phyloP scores from a whole-genome alignment of 2,329 filamentous ascomycete species.

The Paraconiothyrium sp. region DNA sequence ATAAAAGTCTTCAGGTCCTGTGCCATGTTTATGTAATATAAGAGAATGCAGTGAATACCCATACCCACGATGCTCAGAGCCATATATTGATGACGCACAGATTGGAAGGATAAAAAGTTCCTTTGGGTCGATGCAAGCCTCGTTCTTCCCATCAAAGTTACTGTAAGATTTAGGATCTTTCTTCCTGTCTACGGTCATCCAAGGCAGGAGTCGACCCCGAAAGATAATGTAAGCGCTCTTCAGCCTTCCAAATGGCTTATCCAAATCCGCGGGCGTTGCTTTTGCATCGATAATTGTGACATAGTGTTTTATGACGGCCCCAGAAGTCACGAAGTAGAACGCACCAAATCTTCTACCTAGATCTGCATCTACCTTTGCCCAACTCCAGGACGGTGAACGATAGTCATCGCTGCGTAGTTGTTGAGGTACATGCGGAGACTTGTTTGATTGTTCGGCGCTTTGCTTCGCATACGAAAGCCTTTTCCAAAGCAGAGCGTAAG shows the following conservation, averaged over 20 bases:
- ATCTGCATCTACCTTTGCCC: neutral
- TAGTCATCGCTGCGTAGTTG: neutral
- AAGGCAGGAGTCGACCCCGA: neutral
- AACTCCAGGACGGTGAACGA: neutral
- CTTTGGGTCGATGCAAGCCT: neutral
- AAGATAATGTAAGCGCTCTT: constrained; percentile 1
- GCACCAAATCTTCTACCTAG: neutral
- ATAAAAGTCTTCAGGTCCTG: neutral
- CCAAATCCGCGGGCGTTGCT: neutral
- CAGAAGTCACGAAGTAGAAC: neutral
- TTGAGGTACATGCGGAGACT: neutral
- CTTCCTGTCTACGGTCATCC: neutral
- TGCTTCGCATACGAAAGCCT: neutral
- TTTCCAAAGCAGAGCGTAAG: neutral
- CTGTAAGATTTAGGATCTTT: neutral
- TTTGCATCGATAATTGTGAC: neutral
- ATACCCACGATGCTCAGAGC: no score
- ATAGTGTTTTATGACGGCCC: neutral
- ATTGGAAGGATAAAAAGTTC: neutral
- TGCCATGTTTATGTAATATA: neutral
- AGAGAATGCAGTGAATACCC: neutral
- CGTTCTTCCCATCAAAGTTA: neutral
- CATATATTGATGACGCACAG: neutral
- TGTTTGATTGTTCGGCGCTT: neutral
- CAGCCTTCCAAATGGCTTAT: neutral